Base-by-base conservation (phyloP, 306 rosid genomes). In the Cucurbita argyrosperma region DNA sequence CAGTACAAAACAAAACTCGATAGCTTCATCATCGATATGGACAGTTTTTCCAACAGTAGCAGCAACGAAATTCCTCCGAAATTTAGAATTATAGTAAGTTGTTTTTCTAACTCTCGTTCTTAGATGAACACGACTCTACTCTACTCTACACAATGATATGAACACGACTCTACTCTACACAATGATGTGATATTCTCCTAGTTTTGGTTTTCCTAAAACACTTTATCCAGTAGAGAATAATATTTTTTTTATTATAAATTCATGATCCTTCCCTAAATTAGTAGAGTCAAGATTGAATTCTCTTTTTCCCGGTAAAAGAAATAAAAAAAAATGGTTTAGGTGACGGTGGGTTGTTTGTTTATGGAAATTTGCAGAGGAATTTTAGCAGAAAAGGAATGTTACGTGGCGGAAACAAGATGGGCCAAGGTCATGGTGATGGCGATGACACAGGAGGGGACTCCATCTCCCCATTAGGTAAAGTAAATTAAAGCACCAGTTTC, bases 21-120 rank as follows among this genome's bases (percentile, higher is more conserved):
- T 71, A 87, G 84, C 85, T 88, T 88, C 77, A 90, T 87, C 68
- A 87, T 92, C 68, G 96, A 92, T 64, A 79, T 92, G 91, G 89
- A 88, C 40, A 70, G 82, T 74, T 82, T 88, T 80, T 75, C 94
- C 76, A 66, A 84, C 61, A 30, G 35, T 30, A 30, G 35, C 35
- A 30, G 35, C 35, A 84, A 78, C 71, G 88, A 83, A 72, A 89
- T 6, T 38, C 74, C 79, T 49, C 16, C 83, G 6, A 84, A 85
- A 82, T 80, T 96, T 4, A 87, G 90, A 85, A 78, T 77, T 75
- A 67, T 80, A 67, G 98, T 89, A 26, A 66, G 78, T 78, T 30
- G 4, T 30, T 30, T 30, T 30, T 30, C 4, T 26, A 26, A 26
- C 3, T 69, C 4, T 39, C 4, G 5, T 7, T 12, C 1, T 26